Evolutionary conservation across 345 rosid species (phyloP).

Genomic region (Lagerstroemia speciosa): DNA sequence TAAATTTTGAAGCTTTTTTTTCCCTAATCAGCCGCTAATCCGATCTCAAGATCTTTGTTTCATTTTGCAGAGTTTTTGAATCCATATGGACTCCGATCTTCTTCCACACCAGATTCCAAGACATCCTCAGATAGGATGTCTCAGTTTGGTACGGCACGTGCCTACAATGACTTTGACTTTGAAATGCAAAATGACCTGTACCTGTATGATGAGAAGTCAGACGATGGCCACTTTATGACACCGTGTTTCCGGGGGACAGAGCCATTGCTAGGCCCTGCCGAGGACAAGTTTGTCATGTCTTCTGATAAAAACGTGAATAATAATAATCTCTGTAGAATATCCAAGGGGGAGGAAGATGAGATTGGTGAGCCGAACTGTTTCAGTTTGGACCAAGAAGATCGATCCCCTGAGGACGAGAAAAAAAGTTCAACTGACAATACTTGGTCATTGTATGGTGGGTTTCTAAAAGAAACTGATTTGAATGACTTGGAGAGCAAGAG

Average conservation of each 20-base stretch:
- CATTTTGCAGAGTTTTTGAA: slow-evolving; percentile 59
- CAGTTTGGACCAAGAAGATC: neutral
- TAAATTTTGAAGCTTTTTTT: neutral
- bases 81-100: slow-evolving; percentile 73
- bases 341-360: neutral
- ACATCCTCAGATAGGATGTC: slow-evolving; percentile 64
- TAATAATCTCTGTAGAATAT: slow-evolving; percentile 9
- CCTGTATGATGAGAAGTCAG: slow-evolving; percentile 44
- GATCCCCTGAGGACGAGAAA: neutral
- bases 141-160: slow-evolving; percentile 82
- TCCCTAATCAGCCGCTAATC: neutral
- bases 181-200: slow-evolving; percentile 45
- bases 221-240: slow-evolving; percentile 62
- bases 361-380: neutral
- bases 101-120: slow-evolving; percentile 42
- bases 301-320: slow-evolving; percentile 28
- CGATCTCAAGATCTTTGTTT: neutral
- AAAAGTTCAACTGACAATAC: neutral
- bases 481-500: neutral
- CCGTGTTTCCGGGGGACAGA: slow-evolving; percentile 52
- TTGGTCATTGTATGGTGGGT: neutral
- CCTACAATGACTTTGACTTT: slow-evolving; percentile 49
- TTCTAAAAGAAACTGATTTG: neutral
- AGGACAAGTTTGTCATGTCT: slow-evolving; percentile 69
- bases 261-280: slow-evolving; percentile 45